Evolutionary conservation across 2,329 filamentous ascomycete species (phyloP), one percentile per base, ranked within the genome.

Genomic region (Fusarium sp.): DNA sequence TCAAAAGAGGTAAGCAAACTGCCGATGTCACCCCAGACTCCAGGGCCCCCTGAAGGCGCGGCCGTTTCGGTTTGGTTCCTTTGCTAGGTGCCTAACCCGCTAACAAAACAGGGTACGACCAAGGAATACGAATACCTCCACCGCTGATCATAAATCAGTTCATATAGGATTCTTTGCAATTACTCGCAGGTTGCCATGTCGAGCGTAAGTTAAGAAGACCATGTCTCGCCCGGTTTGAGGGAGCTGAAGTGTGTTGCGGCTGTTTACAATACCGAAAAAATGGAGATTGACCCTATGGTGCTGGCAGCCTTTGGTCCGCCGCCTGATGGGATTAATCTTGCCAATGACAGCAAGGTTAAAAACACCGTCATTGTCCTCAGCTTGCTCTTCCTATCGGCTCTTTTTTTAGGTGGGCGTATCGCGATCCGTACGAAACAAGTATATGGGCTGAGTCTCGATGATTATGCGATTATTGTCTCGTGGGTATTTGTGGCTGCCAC

Each of bases 401-500:
- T 56, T 4, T 62, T 62, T 5, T 42, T 62, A 15, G 57, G 20
- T 2, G 58, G 43, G 0, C 45, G 59, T 1, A 36, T 62, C n/a
- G 50, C n/a, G 11, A 48, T 62, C 20, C 44, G 50, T 5, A 49
- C 43, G 2, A 52, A 48, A 17, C 59, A 62, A 17, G 51, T 45
- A 4, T 56, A 56, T 20, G 59, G 59, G 2, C 4, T 62, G 19
- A 62, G 58, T 20, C 15, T 39, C 8, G 59, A 62, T 20, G 59
- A 62, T 6, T 62, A 62, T 40, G 38, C 50, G 7, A 62, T 62
- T 17, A 14, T 62, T 17, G 6, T 62, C 4, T 62, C 57, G 12
- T 62, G 60, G 38, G 3, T 40, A 1, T 62, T 62, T 40, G 59
- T 62, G 5, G 28, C 44, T 20, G 43, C 51, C 7, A 56, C 58